Percentiles rank a stretch among this genome's conserved stretches.
These are phyloP conservation scores for Cryptomeria japonica DNA, from an alignment of 75 land plant species.

Conservation along the genomic window DNA sequence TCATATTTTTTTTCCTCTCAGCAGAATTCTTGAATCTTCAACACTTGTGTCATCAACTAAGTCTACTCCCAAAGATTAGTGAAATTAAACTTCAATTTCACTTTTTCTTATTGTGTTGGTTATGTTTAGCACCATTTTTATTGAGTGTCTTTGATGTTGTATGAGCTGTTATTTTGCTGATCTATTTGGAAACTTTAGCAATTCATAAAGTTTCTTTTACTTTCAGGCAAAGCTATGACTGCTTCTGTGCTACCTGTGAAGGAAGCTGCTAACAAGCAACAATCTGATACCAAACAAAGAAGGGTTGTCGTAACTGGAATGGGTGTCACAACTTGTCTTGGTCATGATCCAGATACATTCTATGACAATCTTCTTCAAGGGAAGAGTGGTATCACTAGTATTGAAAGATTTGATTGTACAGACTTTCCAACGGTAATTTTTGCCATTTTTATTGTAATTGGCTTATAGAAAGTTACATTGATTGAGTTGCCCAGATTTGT, in stretches of 20 bases:
- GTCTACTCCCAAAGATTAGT: neutral
- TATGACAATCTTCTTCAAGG: conserved; percentile 90
- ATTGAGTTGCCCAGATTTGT: neutral
- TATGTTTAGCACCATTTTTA: neutral
- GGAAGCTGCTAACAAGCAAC: conserved; percentile 49
- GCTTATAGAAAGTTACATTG: neutral
- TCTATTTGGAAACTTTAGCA: neutral
- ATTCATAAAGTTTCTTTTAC: neutral
- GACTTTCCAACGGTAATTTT: conserved; percentile 72
- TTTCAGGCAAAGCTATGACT: conserved; percentile 64
- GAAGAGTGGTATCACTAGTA: conserved; percentile 86
- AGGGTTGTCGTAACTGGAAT: conserved; percentile 95
- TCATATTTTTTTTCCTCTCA: neutral
- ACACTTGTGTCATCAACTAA: neutral
- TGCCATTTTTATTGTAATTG: neutral
- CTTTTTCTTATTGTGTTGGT: neutral
- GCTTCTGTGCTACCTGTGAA: conserved; percentile 62
- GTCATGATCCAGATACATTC: conserved; percentile 76
- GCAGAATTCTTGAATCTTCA: neutral
- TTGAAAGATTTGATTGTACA: conserved; percentile 83
- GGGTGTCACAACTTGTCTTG: conserved; percentile 80
- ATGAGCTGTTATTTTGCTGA: neutral
- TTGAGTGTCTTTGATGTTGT: neutral
- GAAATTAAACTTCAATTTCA: neutral
- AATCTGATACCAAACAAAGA: conserved; percentile 48